A percentile compares a stretch with the other conserved stretches of the same genome.
These are phyloP conservation scores for Trichoderma virens DNA, from an alignment of 495 filamentous ascomycete genomes.

Conservation along the genomic window DNA sequence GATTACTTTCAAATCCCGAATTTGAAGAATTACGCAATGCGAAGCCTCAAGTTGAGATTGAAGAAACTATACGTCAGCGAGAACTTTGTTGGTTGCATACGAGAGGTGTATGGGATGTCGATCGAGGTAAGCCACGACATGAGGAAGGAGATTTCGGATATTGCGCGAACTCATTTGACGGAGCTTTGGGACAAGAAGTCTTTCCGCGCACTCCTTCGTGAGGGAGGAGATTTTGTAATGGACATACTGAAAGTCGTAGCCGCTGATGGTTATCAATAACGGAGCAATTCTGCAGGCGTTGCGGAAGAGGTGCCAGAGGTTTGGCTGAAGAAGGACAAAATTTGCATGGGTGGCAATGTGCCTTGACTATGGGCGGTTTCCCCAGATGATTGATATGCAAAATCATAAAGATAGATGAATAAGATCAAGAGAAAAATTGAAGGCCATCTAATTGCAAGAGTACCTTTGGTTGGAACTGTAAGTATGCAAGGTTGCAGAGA, in stretches of 20 bases:
- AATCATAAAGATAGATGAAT: too few species aligned
- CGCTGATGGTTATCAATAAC: background rate
- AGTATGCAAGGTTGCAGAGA: too few species aligned
- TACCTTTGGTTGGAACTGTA: too few species aligned
- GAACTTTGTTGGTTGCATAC: background rate
- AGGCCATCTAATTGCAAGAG: too few species aligned
- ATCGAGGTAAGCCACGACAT: background rate
- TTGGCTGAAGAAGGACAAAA: too few species aligned
- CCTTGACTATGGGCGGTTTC: too few species aligned
- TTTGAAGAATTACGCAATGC: background rate
- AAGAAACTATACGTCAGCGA: background rate
- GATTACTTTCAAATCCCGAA: background rate
- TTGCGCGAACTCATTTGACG: background rate
- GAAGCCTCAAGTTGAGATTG: background rate
- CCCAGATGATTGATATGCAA: too few species aligned
- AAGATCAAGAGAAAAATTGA: too few species aligned
- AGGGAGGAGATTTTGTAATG: background rate
- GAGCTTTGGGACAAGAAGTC: background rate
- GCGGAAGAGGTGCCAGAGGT: too few species aligned
- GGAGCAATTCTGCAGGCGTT: too few species aligned
- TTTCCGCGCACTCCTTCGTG: background rate
- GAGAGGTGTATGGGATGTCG: background rate
- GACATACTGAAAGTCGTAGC: too few species aligned
- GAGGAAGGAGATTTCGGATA: background rate
- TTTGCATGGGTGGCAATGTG: too few species aligned